Evolutionary conservation across 1,284 basidiomycete genomes (phyloP).

Genomic region (Microbotryum violaceum): DNA sequence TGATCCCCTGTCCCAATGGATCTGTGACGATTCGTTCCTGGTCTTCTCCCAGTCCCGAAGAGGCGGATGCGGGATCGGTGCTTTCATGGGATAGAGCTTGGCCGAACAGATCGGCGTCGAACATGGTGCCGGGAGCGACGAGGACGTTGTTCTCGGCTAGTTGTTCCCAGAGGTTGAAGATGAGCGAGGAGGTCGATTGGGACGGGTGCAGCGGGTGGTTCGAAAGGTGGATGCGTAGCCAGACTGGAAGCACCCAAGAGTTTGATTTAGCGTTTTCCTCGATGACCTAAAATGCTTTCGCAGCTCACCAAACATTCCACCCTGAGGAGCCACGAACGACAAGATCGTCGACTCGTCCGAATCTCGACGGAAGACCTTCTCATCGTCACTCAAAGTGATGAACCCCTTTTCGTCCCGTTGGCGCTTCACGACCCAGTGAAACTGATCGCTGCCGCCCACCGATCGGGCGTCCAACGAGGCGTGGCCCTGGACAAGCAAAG

Average conservation of each 20-base stretch:
- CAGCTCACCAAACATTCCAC: slow-evolving; percentile 34
- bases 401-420: slow-evolving; percentile 18
- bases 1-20: no score
- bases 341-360: slow-evolving; percentile 20
- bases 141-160: slow-evolving; percentile 57
- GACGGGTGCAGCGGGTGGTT: slow-evolving; percentile 51
- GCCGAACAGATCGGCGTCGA: slow-evolving; percentile 42
- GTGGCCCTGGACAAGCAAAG: slow-evolving; percentile 37
- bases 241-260: slow-evolving; percentile 41
- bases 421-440: background rate
- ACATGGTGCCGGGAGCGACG: slow-evolving; percentile 55
- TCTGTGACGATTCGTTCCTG: background rate
- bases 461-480: slow-evolving; percentile 22
- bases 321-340: slow-evolving; percentile 32
- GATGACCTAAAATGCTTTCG: slow-evolving; percentile 5
- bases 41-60: background rate
- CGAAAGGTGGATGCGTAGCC: slow-evolving; percentile 60
- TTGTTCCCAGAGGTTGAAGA: slow-evolving; percentile 52
- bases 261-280: slow-evolving; percentile 31
- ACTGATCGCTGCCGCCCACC: no score
- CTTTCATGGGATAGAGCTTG: background rate
- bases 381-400: background rate
- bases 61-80: background rate
- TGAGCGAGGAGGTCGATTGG: slow-evolving; percentile 43
- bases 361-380: slow-evolving; percentile 8